Percentiles rank a stretch among this genome's conserved stretches.
phyloP scores from a whole-genome alignment of 2,329 filamentous ascomycete species.

The Aspergillus amoenus region DNA sequence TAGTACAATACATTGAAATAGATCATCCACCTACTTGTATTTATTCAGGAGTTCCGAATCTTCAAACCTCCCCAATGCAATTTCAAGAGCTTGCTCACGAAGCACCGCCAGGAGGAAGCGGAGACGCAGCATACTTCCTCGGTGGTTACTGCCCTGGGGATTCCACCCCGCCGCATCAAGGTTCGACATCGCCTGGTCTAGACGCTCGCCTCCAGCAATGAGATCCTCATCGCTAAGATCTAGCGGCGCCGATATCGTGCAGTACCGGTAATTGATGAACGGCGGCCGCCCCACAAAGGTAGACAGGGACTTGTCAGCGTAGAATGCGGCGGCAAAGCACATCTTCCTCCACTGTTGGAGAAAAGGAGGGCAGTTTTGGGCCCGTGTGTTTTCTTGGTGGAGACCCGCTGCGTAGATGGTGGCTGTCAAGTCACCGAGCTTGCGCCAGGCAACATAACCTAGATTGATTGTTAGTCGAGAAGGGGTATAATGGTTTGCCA shows the following conservation, averaged over 20 bases:
- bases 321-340: conserved; percentile 46
- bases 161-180: conserved; percentile 32
- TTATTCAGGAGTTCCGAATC: conserved; percentile 25
- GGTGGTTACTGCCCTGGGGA: conserved; percentile 15
- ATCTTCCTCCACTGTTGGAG: conserved; percentile 41
- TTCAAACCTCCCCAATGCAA: conserved; percentile 28
- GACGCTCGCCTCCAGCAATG: conserved; percentile 24
- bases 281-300: conserved; percentile 54
- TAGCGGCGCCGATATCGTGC: conserved; percentile 38
- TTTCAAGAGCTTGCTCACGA: conserved; percentile 32
- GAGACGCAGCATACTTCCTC: conserved; percentile 24
- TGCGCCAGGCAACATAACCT: conserved; percentile 51
- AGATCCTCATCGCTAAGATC: conserved; percentile 32
- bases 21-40: conserved; percentile 22
- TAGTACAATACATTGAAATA: neutral
- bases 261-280: conserved; percentile 46
- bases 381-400: conserved; percentile 41
- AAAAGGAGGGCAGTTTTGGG: conserved; percentile 36
- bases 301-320: conserved; percentile 49
- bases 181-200: conserved; percentile 25
- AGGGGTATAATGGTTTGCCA: conserved; percentile 12
- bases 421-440: conserved; percentile 47
- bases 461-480: neutral
- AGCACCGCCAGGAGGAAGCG: conserved; percentile 29
- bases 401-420: conserved; percentile 51